A percentile compares a stretch with the other conserved stretches of the same genome.
These are phyloP conservation scores for Lentinula guzmanii DNA, from an alignment of 768 basidiomycete species.

Conservation along the genomic window DNA sequence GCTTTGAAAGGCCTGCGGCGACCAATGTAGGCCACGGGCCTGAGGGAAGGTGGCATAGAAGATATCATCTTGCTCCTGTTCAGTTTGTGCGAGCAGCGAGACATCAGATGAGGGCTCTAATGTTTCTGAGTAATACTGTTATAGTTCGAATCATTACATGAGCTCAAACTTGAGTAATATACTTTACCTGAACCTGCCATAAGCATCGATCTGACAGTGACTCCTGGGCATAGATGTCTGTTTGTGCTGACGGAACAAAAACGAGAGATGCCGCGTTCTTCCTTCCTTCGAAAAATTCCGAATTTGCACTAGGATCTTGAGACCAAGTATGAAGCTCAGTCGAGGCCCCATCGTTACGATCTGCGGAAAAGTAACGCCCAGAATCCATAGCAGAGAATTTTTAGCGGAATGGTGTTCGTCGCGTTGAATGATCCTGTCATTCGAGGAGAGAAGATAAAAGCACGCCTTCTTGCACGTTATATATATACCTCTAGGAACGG, in stretches of 20 bases:
- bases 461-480: not conserved
- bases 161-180: not conserved
- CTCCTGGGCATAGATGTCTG: not conserved
- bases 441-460: not conserved
- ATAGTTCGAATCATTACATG: slow-evolving; percentile 4
- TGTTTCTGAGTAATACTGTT: slow-evolving; percentile 8
- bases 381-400: not conserved
- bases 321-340: not conserved
- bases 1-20: slow-evolving; percentile 2
- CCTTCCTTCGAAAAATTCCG: not conserved
- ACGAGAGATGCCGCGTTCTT: not conserved
- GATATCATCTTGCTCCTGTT: slow-evolving; percentile 29
- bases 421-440: slow-evolving; percentile 1
- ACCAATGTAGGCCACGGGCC: slow-evolving; percentile 19
- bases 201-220: not conserved
- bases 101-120: slow-evolving; percentile 5
- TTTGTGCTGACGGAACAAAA: not conserved
- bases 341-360: not conserved
- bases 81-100: slow-evolving; percentile 25
- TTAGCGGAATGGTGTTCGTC: not conserved
- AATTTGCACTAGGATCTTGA: not conserved
- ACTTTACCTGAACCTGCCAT: slow-evolving; percentile 5
- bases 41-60: slow-evolving; percentile 34
- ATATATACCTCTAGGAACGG: not conserved
- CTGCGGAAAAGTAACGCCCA: not conserved